Conservation (phyloP, 177 flowering plant species). For the Vitis hybrid region DNA sequence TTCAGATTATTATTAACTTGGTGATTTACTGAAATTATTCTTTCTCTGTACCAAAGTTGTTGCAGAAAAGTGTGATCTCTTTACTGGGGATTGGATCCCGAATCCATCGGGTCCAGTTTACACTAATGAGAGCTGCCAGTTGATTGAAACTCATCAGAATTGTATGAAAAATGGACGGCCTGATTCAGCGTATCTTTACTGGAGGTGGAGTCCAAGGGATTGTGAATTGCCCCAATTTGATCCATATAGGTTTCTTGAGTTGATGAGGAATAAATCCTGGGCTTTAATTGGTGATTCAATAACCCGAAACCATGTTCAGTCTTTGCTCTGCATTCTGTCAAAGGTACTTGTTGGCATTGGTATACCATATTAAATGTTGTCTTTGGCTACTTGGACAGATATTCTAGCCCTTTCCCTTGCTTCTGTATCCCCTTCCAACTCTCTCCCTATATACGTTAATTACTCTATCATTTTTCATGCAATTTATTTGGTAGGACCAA, state of each 20-base stretch:
- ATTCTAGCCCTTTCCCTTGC: background rate
- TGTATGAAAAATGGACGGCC: slow-evolving; percentile 95
- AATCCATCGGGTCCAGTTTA: slow-evolving; percentile 71
- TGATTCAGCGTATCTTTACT: slow-evolving; percentile 74
- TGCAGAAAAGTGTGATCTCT: slow-evolving; percentile 75
- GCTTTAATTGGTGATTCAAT: slow-evolving; percentile 92
- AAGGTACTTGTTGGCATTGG: slow-evolving; percentile 39
- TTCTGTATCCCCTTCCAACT: background rate
- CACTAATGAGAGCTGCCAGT: slow-evolving; percentile 67
- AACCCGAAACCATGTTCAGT: slow-evolving; percentile 90
- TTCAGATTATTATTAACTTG: background rate
- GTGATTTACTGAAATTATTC: background rate
- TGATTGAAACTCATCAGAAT: slow-evolving; percentile 78
- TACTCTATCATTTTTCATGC: background rate
- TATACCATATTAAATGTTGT: background rate
- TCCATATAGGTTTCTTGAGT: slow-evolving; percentile 57
- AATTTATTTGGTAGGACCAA: background rate
- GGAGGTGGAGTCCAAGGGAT: slow-evolving; percentile 84
- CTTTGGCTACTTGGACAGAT: background rate
- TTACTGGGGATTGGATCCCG: slow-evolving; percentile 79
- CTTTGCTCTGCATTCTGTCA: slow-evolving; percentile 85
- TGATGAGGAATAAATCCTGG: slow-evolving; percentile 82
- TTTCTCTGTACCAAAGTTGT: slow-evolving; percentile 3
- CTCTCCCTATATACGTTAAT: background rate
- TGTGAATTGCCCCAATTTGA: slow-evolving; percentile 68